Evolutionary conservation across 1,284 basidiomycete genomes (phyloP).

Genomic region (Fistulinella staudtii): DNA sequence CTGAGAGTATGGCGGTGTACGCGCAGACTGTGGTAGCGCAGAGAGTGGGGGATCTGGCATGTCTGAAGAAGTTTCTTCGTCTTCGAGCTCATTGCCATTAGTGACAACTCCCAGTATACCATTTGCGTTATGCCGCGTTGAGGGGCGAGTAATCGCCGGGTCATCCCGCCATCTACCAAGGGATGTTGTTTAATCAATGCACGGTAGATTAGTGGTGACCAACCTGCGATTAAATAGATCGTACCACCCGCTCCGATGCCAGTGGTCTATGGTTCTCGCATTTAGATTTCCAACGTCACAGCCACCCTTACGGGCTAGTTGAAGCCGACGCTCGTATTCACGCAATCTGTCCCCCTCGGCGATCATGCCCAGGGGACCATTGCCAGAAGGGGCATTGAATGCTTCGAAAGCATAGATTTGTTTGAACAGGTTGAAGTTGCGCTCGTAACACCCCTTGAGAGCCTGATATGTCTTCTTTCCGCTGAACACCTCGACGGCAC

Average conservation of each 20-base stretch:
- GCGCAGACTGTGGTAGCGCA: constrained; percentile 26
- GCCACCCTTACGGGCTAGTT: constrained; percentile 54
- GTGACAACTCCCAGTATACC: constrained; percentile 20
- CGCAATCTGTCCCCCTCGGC: constrained; percentile 57
- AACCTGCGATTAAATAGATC: constrained; percentile 61
- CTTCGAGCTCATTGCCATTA: constrained; percentile 43
- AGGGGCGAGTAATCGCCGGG: constrained; percentile 49
- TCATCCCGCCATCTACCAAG: constrained; percentile 55
- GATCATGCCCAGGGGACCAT: constrained; percentile 36
- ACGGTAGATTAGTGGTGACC: constrained; percentile 8
- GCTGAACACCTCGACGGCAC: constrained; percentile 61
- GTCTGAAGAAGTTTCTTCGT: constrained; percentile 47
- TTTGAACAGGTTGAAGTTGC: constrained; percentile 75
- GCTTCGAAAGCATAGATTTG: constrained; percentile 68
- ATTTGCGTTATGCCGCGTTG: constrained; percentile 33
- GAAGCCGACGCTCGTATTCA: constrained; percentile 62
- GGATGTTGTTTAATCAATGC: neutral
- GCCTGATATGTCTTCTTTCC: constrained; percentile 75
- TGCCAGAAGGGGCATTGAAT: constrained; percentile 43
- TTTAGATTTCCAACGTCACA: constrained; percentile 67
- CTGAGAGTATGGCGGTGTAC: constrained; percentile 25
- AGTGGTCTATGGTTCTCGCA: constrained; percentile 67
- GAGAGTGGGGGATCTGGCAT: constrained; percentile 32
- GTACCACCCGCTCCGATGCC: constrained; percentile 72
- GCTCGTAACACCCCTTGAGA: constrained; percentile 75